Conservation (phyloP, 2,329 filamentous ascomycete genomes). For the Fusarium annulatum region DNA sequence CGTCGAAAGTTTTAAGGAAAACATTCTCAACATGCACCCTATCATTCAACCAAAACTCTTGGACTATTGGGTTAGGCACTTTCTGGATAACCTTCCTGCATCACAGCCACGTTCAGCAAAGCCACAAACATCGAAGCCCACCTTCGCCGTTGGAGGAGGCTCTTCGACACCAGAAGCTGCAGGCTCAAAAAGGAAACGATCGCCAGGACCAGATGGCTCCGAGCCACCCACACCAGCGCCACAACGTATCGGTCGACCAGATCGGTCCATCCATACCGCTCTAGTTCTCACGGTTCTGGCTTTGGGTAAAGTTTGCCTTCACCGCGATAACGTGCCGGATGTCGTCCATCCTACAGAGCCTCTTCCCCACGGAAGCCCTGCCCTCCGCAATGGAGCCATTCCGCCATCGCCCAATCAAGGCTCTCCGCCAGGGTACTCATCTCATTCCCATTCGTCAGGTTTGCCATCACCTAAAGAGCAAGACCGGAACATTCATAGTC, state of each 20-base stretch:
- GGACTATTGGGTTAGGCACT: slow-evolving; percentile 63
- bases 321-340: slow-evolving; percentile 66
- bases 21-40: slow-evolving; percentile 74
- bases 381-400: slow-evolving; percentile 60
- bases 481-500: slow-evolving; percentile 58
- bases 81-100: slow-evolving; percentile 60
- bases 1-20: slow-evolving; percentile 67
- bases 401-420: slow-evolving; percentile 64
- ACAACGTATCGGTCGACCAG: slow-evolving; percentile 61
- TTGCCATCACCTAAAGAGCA: slow-evolving; percentile 64
- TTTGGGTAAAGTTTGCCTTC: slow-evolving; percentile 82
- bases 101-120: slow-evolving; percentile 44
- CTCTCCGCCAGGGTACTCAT: slow-evolving; percentile 61
- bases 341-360: slow-evolving; percentile 58
- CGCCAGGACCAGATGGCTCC: slow-evolving; percentile 54
- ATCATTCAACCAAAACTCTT: slow-evolving; percentile 67
- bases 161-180: slow-evolving; percentile 45
- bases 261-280: slow-evolving; percentile 80
- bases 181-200: slow-evolving; percentile 67
- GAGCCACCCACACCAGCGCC: slow-evolving; percentile 47
- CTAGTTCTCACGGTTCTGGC: slow-evolving; percentile 86
- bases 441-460: slow-evolving; percentile 61
- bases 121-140: slow-evolving; percentile 45
- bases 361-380: slow-evolving; percentile 50
- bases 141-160: slow-evolving; percentile 48